Evolutionary conservation across 2,329 filamentous ascomycete genomes (phyloP), one percentile per base, ranked within the genome.

Genomic region (Hymenoscyphus linearis): DNA sequence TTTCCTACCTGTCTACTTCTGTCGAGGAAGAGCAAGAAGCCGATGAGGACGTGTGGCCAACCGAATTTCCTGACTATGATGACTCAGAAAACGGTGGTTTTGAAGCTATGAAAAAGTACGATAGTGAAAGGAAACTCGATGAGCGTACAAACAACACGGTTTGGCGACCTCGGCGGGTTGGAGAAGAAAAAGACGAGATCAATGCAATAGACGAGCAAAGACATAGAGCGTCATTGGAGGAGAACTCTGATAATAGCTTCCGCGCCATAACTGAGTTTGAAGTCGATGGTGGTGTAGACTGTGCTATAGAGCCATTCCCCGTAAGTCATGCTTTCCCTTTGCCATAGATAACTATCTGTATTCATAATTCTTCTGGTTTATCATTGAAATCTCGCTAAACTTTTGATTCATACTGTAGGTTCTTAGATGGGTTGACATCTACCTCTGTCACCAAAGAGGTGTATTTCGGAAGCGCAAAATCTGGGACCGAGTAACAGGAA

Each of bases 401-500:
- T 31, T 31, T 9, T 9, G 10, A 37, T 36, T n/a, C 12, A 44
- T 6, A 16, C 18, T 14, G n/a, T 4, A 56, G 36, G 22, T 4
- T 36, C 44, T 50, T 50, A n/a, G 44, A 13, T 62, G 62, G 5
- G 40, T 66, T 1, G 59, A 59, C n/a, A 62, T 62, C 35, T 68
- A 69, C 31, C 27, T 66, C 22, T 60, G 55, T 13, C 62, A 50
- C 13, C 4, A 37, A 16, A 26, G 52, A 16, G 52, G 35, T 9
- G 26, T 36, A 13, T 37, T 58, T 37, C 36, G 52, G 22, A 64
- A 66, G 26, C 64, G 66, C 54, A 70, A 68, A 55, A 44, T 40
- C 10, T 71, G 70, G 70, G 69, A 71, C 61, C 59, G 61, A 34
- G 68, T 72, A 16, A 69, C 64, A 13, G 63, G 68, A 1, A 71